Conservation (phyloP, 1,284 basidiomycete genomes). For the Cutaneotrichosporon cyanovorans region DNA sequence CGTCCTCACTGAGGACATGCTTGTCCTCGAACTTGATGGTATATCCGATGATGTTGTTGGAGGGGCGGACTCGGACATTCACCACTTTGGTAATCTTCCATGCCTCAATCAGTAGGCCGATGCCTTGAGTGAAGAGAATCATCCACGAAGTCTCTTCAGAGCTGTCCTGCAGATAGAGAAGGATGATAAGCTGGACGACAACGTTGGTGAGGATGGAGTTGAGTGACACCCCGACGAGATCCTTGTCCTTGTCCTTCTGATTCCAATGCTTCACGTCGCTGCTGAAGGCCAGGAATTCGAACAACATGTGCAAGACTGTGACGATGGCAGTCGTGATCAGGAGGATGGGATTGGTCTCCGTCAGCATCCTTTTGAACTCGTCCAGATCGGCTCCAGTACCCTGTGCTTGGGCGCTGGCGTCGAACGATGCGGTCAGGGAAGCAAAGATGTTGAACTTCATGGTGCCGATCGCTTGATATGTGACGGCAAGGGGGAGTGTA, state of each 20-base stretch:
- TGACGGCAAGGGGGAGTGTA: constrained; percentile 67
- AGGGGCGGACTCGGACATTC: constrained; percentile 62
- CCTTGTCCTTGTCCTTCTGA: constrained; percentile 74
- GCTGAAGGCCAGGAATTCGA: constrained; percentile 92
- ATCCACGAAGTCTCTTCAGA: constrained; percentile 91
- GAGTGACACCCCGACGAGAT: constrained; percentile 51
- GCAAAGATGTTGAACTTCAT: constrained; percentile 69
- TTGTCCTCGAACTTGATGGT: constrained; percentile 78
- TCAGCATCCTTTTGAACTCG: constrained; percentile 84
- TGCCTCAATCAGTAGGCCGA: constrained; percentile 82
- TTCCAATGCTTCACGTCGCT: constrained; percentile 92
- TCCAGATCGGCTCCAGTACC: constrained; percentile 66
- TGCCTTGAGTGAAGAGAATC: constrained; percentile 82
- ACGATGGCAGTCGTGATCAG: constrained; percentile 65
- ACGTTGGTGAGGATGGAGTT: constrained; percentile 84
- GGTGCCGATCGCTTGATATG: constrained; percentile 75
- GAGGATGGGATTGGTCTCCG: constrained; percentile 91
- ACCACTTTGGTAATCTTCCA: constrained; percentile 85
- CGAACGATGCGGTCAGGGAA: constrained; percentile 68
- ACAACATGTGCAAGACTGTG: constrained; percentile 76
- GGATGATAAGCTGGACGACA: constrained; percentile 77
- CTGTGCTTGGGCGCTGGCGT: constrained; percentile 63
- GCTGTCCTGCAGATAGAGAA: constrained; percentile 90
- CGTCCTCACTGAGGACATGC: constrained; percentile 84
- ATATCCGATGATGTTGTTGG: constrained; percentile 68